Conservation (phyloP, 2,329 filamentous ascomycete genomes). For the Daldinia sp. region DNA sequence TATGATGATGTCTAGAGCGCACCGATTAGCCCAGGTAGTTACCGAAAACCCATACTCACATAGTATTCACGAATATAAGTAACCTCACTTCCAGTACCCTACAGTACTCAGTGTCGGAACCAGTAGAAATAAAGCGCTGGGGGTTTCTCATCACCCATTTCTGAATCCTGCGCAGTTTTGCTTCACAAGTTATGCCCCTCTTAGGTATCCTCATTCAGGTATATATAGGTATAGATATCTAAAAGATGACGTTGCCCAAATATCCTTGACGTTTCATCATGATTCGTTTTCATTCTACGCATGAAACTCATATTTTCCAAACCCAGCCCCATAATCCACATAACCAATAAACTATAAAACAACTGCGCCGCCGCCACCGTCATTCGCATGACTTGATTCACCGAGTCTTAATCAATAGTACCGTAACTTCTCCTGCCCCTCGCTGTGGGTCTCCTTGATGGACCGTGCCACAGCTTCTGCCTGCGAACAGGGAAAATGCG, state of each 20-base stretch:
- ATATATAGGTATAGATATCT: background rate
- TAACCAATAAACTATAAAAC: constrained; percentile 2
- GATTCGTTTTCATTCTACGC: constrained; percentile 36
- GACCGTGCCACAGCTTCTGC: constrained; percentile 36
- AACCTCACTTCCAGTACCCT: too few relatives aligned
- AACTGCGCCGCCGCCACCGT: constrained; percentile 1
- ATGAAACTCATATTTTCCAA: constrained; percentile 25
- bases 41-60: too few relatives aligned
- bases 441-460: constrained; percentile 32
- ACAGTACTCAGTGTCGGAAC: too few relatives aligned
- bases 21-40: too few relatives aligned
- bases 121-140: too few relatives aligned
- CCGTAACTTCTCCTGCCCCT: constrained; percentile 32
- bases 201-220: too few relatives aligned
- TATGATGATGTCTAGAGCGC: too few relatives aligned
- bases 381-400: constrained; percentile 5
- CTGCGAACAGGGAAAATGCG: constrained; percentile 34
- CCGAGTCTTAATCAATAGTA: constrained; percentile 28
- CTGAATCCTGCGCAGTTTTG: too few relatives aligned
- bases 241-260: background rate
- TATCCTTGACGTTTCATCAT: constrained; percentile 22
- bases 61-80: too few relatives aligned
- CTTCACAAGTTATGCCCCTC: too few relatives aligned
- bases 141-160: too few relatives aligned
- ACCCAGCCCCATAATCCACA: background rate